Evolutionary conservation across 2,329 filamentous ascomycete genomes (phyloP), one percentile per base, ranked within the genome.

Genomic region (Fusarium floridanum): DNA sequence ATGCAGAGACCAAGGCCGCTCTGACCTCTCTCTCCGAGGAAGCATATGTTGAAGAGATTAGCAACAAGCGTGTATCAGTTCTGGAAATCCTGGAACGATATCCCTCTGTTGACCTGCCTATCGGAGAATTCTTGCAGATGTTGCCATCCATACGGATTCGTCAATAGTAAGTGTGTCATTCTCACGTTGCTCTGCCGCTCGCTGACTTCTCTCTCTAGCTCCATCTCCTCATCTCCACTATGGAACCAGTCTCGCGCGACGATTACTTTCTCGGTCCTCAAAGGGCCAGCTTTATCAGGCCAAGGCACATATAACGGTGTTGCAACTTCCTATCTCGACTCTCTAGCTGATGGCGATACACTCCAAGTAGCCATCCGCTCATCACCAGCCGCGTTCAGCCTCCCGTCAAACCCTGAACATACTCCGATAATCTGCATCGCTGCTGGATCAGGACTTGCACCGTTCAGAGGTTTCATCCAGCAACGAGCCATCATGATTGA

Each of bases 391-490:
- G 56, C 56, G 14, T 60, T 60, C 2, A 39, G 56, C 17, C 5
- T 60, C 1, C 56, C 56, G 5, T 60, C 56, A 16, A 41, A 41
- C 56, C 36, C 56, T 1, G 36, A 60, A 39, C 56, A n/a, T 16
- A 60, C 56, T 2, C 56, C 56, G 34, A 60, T 60, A 14, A 39
- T 60, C 56, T 60, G 56, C 36, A 60, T 60, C 11, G 56, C 56
- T 1, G 56, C 56, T 16, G 56, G 56, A n/a, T 39, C 56, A 27
- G 56, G 56, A 7, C 20, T 60, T 27, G 56, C 56, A 27, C 56
- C 56, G 5, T 60, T 60, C 17, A 41, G 56, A 11, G 56, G 56
- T 9, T 60, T 60, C 34, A 41, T 60, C 22, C 56, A 60, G 1
- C 56, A 60, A 10, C 36, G 56, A 41, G 36, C 56, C 17, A 60